Base-by-base conservation (phyloP, 2,329 filamentous ascomycete species). In the Neopestalotiopsis rosae region DNA sequence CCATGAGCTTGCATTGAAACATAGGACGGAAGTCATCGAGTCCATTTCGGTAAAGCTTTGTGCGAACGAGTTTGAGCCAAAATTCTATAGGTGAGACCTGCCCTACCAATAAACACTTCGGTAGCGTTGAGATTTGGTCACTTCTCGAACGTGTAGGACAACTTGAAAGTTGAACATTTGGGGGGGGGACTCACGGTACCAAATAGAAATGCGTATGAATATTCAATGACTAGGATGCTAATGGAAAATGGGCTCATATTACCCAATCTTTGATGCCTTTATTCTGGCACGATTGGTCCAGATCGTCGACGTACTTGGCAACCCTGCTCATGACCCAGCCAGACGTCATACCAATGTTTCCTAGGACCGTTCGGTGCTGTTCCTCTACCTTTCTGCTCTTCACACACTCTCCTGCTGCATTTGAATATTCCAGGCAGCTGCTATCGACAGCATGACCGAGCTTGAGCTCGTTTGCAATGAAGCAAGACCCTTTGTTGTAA, bases 391-490 rank as follows among this genome's bases (percentile, higher is more conserved):
- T 30, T 3, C 49, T 49, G n/a, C 13, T 56, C 49, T 59, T 63
- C n/a, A 32, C 61, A 30, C 68, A 69, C 28, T 49, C 65, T 59
- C 68, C 68, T n/a, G 68, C 65, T 0, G 68, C 68, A 14, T 64
- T 52, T 32, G 62, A 65, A 52, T 65, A 65, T 5, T 65, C 62
- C 0, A 65, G 40, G 62, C 62, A 69, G 10, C 73, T 71, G 38
- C 68, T 56, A 12, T 74, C 70, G 5, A 70, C 63, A 0, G 70
- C 61, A 58, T 66, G 71, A 2, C 72, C 73, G 0, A 73, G 32
- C 5, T 72, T 72, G 24, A 74, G 34, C 42, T 74, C 61, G 5
- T 71, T 67, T 3, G 73, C 73, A 32, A 69, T 71, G 3, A 69
- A 68, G 66, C 73, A 74, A 42, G 59, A 70, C 4, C 71, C 72